A percentile compares a stretch with the other conserved stretches of the same genome.
Evolutionary conservation across 1,139 yeast genomes (phyloP).

Genomic region (Lizanozyma gosingica): DNA sequence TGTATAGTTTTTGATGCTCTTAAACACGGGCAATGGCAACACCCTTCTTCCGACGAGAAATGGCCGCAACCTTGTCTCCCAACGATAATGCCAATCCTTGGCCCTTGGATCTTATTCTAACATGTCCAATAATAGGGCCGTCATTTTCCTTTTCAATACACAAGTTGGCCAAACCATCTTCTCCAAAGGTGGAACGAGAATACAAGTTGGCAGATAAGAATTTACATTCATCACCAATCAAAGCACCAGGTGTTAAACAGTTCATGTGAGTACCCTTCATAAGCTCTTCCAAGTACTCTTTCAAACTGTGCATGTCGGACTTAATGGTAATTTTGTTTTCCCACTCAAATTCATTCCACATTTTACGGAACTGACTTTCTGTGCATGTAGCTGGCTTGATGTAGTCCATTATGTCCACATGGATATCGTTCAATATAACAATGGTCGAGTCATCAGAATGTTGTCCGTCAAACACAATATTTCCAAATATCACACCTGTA

Average conservation of each 20-base stretch:
- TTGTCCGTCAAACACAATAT: constrained; percentile 92
- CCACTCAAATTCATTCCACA: constrained; percentile 99
- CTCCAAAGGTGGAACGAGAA: constrained; percentile 92
- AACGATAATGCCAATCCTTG: constrained; percentile 93
- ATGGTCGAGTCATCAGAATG: constrained; percentile 86
- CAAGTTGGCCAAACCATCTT: constrained; percentile 92
- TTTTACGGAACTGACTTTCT: constrained; percentile 84
- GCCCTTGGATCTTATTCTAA: constrained; percentile 94
- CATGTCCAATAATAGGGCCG: constrained; percentile 86
- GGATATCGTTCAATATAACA: constrained; percentile 90
- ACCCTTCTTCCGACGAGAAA: constrained; percentile 45
- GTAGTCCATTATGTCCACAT: constrained; percentile 95
- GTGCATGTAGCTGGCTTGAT: constrained; percentile 89
- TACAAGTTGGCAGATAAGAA: constrained; percentile 92
- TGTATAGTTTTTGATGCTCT: not conserved
- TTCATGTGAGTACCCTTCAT: constrained; percentile 88
- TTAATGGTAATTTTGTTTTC: constrained; percentile 94
- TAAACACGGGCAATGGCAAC: constrained; percentile 10
- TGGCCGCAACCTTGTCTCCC: constrained; percentile 88
- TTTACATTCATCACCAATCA: constrained; percentile 79
- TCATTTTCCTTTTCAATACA: constrained; percentile 76
- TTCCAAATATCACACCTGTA: constrained; percentile 95
- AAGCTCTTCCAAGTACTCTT: constrained; percentile 70
- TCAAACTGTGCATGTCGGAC: constrained; percentile 58
- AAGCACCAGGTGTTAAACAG: constrained; percentile 86